Evolutionary conservation across 169 alveolate genomes (phyloP).

Genomic region (Plasmodium ovale): DNA sequence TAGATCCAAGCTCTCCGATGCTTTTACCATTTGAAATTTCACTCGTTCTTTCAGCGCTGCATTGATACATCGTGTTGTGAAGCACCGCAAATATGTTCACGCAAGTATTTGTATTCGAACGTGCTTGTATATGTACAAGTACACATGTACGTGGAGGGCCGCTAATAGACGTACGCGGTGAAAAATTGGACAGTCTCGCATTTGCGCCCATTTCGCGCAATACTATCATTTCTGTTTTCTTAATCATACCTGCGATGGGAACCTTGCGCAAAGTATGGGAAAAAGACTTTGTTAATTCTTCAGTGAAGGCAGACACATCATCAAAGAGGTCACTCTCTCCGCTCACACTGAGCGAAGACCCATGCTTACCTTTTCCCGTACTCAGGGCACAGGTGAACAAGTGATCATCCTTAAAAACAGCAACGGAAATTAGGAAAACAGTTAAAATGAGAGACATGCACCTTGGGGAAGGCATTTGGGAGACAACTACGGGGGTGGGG

Average conservation of each 20-base stretch:
- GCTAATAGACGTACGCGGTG: neutral
- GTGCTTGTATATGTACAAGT: neutral
- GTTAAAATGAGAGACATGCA: neutral
- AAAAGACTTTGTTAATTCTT: slow-evolving; percentile 25
- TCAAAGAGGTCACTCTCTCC: neutral
- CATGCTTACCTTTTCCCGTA: neutral
- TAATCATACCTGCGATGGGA: slow-evolving; percentile 26
- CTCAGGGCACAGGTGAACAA: slow-evolving; percentile 12
- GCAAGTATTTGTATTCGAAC: neutral
- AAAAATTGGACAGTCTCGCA: neutral
- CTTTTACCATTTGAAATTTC: slow-evolving; percentile 67
- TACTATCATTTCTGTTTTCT: neutral
- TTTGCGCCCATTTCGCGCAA: no score
- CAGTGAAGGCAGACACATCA: slow-evolving; percentile 20
- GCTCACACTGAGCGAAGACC: neutral
- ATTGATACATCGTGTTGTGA: no score
- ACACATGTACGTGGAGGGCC: neutral
- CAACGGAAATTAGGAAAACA: neutral
- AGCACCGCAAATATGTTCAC: neutral
- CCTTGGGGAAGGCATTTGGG: slow-evolving; percentile 11
- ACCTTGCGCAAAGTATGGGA: slow-evolving; percentile 24
- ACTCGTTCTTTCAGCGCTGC: slow-evolving; percentile 77
- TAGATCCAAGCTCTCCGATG: slow-evolving; percentile 73
- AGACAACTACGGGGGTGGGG: neutral
- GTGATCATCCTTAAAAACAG: neutral